Conservation (phyloP, 2,329 filamentous ascomycete genomes). For the Trichoderma harzianum region DNA sequence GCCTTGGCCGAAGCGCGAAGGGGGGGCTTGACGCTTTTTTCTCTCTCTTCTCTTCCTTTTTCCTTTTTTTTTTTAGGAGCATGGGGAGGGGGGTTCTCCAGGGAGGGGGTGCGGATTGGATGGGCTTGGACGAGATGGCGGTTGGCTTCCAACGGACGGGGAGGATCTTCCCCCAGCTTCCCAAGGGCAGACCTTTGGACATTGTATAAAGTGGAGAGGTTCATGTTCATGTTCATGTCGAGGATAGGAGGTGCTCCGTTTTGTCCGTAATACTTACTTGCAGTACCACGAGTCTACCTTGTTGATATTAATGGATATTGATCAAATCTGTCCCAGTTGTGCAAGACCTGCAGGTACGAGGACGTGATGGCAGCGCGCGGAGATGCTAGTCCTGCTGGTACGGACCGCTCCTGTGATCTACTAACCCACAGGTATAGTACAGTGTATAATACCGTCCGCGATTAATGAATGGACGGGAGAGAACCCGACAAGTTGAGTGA, state of each 20-base stretch:
- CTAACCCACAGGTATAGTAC: not conserved
- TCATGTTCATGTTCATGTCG: not conserved
- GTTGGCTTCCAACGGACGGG: not conserved
- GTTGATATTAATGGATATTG: not conserved
- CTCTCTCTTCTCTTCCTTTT: not conserved
- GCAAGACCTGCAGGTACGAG: not conserved
- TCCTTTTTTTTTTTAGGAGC: not conserved
- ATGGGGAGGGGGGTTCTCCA: not conserved
- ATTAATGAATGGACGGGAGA: not conserved
- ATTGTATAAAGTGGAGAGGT: not conserved
- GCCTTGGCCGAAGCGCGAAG: conserved; percentile 17
- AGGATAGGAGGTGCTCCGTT: not conserved
- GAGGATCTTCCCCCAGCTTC: conserved; percentile 11
- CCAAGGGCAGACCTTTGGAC: not conserved
- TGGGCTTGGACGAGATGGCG: not conserved
- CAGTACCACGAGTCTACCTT: not conserved
- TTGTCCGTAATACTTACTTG: not conserved
- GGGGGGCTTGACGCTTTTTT: not conserved
- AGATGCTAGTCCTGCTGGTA: not conserved
- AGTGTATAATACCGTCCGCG: not conserved
- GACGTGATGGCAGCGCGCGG: not conserved
- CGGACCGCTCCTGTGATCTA: not conserved
- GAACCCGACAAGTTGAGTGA: not conserved
- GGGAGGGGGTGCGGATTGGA: not conserved
- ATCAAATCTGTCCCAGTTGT: not conserved